A percentile compares a stretch with the other conserved stretches of the same genome.
These are phyloP conservation scores for Fusarium torulosum DNA, from an alignment of 2,329 filamentous ascomycete genomes.

Conservation along the genomic window DNA sequence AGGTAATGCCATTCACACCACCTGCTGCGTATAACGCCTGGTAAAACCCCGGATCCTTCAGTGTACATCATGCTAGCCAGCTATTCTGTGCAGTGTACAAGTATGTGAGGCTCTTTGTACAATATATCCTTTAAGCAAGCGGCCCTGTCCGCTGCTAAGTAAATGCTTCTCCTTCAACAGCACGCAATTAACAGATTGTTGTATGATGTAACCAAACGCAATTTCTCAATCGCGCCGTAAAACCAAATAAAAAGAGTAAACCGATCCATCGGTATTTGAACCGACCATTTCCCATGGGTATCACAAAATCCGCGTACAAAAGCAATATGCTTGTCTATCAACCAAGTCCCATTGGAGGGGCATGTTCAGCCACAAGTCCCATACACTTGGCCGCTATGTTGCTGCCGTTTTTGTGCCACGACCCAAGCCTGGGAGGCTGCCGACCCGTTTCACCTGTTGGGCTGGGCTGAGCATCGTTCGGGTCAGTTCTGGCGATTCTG, in stretches of 20 bases:
- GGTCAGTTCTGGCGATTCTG: conserved; percentile 61
- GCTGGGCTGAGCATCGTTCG: conserved; percentile 53
- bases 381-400: conserved; percentile 41
- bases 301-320: conserved; percentile 54
- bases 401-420: conserved; percentile 54
- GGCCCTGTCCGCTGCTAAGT: conserved; percentile 27
- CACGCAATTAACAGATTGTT: conserved; percentile 24
- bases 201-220: conserved; percentile 24
- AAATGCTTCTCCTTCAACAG: conserved; percentile 35
- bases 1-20: conserved; percentile 35
- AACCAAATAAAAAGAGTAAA: conserved; percentile 41
- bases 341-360: conserved; percentile 32
- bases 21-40: conserved; percentile 39
- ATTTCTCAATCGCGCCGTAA: conserved; percentile 36
- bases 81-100: conserved; percentile 39
- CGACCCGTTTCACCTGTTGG: conserved; percentile 52
- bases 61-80: conserved; percentile 45
- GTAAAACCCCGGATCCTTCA: conserved; percentile 24
- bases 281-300: conserved; percentile 53
- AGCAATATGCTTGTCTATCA: conserved; percentile 46
- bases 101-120: conserved; percentile 42
- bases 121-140: conserved; percentile 38
- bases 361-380: conserved; percentile 26
- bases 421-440: conserved; percentile 49
- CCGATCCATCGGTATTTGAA: conserved; percentile 41